Percentiles rank a stretch among this genome's conserved stretches.
phyloP scores from a whole-genome alignment of 1,284 basidiomycete genomes.

The Mrakiaceae sp. region DNA sequence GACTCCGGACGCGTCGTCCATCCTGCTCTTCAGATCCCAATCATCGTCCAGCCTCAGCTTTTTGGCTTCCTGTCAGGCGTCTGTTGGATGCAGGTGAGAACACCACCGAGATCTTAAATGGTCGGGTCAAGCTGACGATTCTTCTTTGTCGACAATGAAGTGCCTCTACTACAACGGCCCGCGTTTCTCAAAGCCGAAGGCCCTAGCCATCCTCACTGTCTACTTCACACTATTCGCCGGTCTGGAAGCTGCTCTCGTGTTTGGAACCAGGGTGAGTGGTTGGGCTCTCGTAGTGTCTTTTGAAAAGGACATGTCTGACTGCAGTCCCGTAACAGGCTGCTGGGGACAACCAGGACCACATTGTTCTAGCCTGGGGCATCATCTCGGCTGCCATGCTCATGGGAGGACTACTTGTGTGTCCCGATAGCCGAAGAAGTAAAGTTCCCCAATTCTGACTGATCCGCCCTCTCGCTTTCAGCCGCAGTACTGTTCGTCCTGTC shows the following conservation, averaged over 20 bases:
- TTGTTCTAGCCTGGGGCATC: slow-evolving; percentile 43
- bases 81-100: slow-evolving; percentile 53
- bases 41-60: slow-evolving; percentile 53
- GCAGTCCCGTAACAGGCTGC: slow-evolving; percentile 28
- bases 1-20: too few relatives aligned
- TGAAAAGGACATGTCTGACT: too few relatives aligned
- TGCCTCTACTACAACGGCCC: slow-evolving; percentile 48
- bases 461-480: slow-evolving; percentile 25
- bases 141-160: slow-evolving; percentile 29
- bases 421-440: too few relatives aligned
- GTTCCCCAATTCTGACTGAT: not conserved
- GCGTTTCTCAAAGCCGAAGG: slow-evolving; percentile 31
- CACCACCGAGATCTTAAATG: not conserved
- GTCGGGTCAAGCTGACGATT: not conserved
- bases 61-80: slow-evolving; percentile 52
- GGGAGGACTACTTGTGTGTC: slow-evolving; percentile 38
- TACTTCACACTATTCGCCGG: slow-evolving; percentile 43
- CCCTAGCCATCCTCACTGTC: slow-evolving; percentile 33
- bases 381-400: slow-evolving; percentile 51
- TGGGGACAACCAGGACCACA: slow-evolving; percentile 38
- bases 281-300: not conserved
- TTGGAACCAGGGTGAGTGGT: slow-evolving; percentile 42
- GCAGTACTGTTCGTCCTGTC: slow-evolving; percentile 32
- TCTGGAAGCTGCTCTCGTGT: slow-evolving; percentile 51
- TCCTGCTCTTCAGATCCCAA: slow-evolving; percentile 40